A percentile compares a stretch with the other conserved stretches of the same genome.
phyloP scores from a whole-genome alignment of 2,329 filamentous ascomycete genomes.

The Penicillium sp. region DNA sequence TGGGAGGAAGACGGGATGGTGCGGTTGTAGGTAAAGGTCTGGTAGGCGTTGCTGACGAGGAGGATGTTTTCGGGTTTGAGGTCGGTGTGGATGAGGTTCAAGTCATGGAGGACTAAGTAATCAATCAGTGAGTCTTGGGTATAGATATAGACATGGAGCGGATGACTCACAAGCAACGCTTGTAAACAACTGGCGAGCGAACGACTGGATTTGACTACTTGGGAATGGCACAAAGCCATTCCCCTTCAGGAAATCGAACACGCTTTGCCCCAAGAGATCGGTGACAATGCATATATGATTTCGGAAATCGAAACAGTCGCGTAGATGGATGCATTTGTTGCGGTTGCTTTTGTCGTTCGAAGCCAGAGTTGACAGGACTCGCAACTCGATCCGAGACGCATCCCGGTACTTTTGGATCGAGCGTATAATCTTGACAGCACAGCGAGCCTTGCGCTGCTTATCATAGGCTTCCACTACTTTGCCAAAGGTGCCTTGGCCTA shows the following conservation, averaged over 20 bases:
- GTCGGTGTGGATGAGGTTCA: constrained; percentile 93
- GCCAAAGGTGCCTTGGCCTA: constrained; percentile 96
- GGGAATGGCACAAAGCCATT: constrained; percentile 96
- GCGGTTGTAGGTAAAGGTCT: constrained; percentile 66
- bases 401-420: constrained; percentile 98
- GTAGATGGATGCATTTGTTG: constrained; percentile 93
- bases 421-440: constrained; percentile 96
- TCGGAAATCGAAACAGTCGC: constrained; percentile 94
- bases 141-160: neutral
- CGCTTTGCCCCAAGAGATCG: constrained; percentile 80
- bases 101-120: constrained; percentile 76
- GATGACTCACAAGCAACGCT: constrained; percentile 86
- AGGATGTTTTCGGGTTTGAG: constrained; percentile 67
- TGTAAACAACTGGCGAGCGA: constrained; percentile 93
- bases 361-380: constrained; percentile 85
- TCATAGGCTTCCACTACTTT: constrained; percentile 95
- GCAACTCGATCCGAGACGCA: constrained; percentile 87
- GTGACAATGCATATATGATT: constrained; percentile 91
- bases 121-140: constrained; percentile 25
- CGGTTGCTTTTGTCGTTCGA: constrained; percentile 88
- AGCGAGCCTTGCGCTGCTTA: constrained; percentile 68
- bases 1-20: constrained; percentile 63
- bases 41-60: constrained; percentile 61
- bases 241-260: constrained; percentile 96
- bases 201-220: constrained; percentile 96